These are phyloP conservation scores for Dendrobium chrysotoxum DNA, from an alignment of 106 monocot genomes.

Conservation along the genomic window DNA sequence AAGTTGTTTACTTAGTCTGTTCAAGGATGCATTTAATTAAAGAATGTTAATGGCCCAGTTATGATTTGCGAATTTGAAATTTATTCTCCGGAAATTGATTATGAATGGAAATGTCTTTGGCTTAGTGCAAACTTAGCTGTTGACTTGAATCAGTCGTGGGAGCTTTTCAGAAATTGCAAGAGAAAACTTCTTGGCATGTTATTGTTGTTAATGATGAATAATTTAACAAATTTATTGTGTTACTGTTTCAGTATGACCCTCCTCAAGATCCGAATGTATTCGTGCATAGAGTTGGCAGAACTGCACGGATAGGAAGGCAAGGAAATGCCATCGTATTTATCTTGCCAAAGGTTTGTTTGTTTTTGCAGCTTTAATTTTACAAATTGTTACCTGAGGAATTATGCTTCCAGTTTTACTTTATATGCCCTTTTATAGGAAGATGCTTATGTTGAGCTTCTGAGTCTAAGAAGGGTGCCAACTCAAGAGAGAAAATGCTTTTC, in stretches of 20 bases:
- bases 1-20: too few relatives aligned
- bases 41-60: too few relatives aligned
- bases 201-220: neutral
- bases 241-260: slow-evolving; percentile 71
- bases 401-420: neutral
- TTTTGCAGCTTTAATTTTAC: neutral
- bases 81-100: too few relatives aligned
- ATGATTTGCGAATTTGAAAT: too few relatives aligned
- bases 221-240: slow-evolving; percentile 5
- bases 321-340: slow-evolving; percentile 91
- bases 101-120: too few relatives aligned
- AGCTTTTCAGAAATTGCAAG: too few relatives aligned
- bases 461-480: slow-evolving; percentile 66
- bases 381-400: neutral
- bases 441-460: slow-evolving; percentile 81
- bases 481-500: slow-evolving; percentile 50
- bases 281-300: slow-evolving; percentile 92
- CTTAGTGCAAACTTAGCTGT: too few relatives aligned
- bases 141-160: too few relatives aligned
- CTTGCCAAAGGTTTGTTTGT: slow-evolving; percentile 68
- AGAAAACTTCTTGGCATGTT: too few relatives aligned
- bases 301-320: slow-evolving; percentile 79
- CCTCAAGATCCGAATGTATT: slow-evolving; percentile 99
- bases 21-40: too few relatives aligned
- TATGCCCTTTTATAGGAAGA: slow-evolving; percentile 48